Conservation (phyloP, 2,329 filamentous ascomycete genomes). For the Phoma sp. region DNA sequence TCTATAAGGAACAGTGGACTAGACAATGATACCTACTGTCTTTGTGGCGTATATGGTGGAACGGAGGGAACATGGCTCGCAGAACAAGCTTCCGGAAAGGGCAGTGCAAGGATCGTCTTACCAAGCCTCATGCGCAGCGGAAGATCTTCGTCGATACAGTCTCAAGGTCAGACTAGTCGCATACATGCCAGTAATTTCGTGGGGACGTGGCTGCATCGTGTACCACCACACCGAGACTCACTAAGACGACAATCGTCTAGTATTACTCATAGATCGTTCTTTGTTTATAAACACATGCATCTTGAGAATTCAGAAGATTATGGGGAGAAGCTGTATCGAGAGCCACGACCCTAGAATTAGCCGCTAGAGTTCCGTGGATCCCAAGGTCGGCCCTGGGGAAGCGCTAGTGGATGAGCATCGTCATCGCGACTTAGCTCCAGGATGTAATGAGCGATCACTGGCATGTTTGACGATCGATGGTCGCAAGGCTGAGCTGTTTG, state of each 20-base stretch:
- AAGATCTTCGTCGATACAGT: background rate
- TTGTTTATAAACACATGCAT: background rate
- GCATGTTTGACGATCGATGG: background rate
- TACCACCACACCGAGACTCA: background rate
- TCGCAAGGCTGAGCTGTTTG: conserved; percentile 8
- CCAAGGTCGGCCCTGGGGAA: background rate
- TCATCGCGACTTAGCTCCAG: background rate
- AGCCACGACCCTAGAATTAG: background rate
- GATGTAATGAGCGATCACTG: background rate
- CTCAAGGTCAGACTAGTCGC: background rate
- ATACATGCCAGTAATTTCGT: background rate
- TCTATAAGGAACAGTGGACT: too few relatives aligned
- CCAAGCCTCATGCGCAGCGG: background rate
- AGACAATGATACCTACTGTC: too few relatives aligned
- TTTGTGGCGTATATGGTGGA: too few relatives aligned
- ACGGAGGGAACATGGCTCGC: too few relatives aligned
- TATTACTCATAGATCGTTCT: background rate
- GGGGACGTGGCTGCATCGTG: background rate
- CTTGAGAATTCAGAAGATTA: background rate
- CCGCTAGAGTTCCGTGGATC: conserved; percentile 1
- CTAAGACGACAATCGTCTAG: background rate
- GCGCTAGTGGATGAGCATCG: background rate
- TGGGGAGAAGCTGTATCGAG: background rate
- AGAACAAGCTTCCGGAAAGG: too few relatives aligned
- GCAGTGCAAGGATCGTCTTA: background rate